A percentile compares a stretch with the other conserved stretches of the same genome.
Conservation (phyloP, 176 grass and related monocot genomes). For the Avena atlantica region DNA sequence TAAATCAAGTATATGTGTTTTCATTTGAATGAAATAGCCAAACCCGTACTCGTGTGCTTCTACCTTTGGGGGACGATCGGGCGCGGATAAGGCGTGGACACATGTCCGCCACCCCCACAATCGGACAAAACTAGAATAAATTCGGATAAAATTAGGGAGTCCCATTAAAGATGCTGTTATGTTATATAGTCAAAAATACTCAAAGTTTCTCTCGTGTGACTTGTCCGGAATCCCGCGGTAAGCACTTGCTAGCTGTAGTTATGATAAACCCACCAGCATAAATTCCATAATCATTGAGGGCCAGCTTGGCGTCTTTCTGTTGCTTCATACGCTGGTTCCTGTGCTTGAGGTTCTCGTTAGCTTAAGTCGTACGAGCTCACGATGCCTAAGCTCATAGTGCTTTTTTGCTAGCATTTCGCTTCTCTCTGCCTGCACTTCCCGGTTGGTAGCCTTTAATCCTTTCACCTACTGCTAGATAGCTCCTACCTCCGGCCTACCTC, state of each 20-base stretch:
- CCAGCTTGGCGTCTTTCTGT: neutral
- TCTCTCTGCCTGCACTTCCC: neutral
- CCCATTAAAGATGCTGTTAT: no score
- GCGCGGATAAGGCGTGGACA: no score
- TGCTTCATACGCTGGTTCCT: neutral
- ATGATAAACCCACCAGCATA: neutral
- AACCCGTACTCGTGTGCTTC: no score
- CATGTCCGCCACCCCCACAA: no score
- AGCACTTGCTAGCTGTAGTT: neutral
- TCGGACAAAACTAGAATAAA: no score
- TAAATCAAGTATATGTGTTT: no score
- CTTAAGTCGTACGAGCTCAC: neutral
- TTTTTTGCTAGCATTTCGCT: conserved; percentile 15
- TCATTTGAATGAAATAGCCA: no score
- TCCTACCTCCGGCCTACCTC: neutral
- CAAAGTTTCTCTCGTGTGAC: neutral
- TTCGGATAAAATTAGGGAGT: no score
- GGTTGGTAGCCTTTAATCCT: neutral
- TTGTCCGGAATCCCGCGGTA: neutral
- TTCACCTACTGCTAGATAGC: neutral
- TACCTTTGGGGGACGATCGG: no score
- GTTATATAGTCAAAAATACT: no score
- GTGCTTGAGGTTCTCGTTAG: neutral
- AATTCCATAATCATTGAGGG: neutral
- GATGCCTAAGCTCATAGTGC: neutral